phyloP scores from a whole-genome alignment of 1,284 basidiomycete genomes.

The Peniophora sp. region DNA sequence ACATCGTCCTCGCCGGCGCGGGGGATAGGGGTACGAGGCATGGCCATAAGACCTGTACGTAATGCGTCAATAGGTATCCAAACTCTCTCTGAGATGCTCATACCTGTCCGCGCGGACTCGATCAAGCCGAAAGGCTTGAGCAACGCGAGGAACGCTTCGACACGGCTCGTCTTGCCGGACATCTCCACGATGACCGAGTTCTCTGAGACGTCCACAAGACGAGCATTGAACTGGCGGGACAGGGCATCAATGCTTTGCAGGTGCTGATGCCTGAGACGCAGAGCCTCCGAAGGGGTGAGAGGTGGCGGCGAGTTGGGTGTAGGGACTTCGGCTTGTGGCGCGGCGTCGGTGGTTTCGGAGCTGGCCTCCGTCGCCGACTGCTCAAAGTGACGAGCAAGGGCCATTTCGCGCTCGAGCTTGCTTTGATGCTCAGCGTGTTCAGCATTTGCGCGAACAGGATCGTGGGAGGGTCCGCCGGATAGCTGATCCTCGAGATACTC shows the following conservation, averaged over 20 bases:
- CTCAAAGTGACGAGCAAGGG: constrained; percentile 73
- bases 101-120: constrained; percentile 88
- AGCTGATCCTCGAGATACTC: constrained; percentile 94
- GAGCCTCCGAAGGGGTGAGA: constrained; percentile 19
- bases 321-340: constrained; percentile 23
- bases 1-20: constrained; percentile 57
- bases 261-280: constrained; percentile 77
- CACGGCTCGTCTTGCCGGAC: constrained; percentile 84
- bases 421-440: constrained; percentile 22
- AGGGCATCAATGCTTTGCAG: constrained; percentile 82
- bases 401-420: constrained; percentile 63
- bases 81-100: constrained; percentile 18
- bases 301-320: constrained; percentile 5
- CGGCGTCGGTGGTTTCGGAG: constrained; percentile 6
- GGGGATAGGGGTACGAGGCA: constrained; percentile 88
- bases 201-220: constrained; percentile 92
- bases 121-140: constrained; percentile 92
- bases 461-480: constrained; percentile 73
- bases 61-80: constrained; percentile 78
- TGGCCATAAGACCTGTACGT: constrained; percentile 81
- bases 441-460: constrained; percentile 37
- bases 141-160: constrained; percentile 90
- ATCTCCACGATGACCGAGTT: constrained; percentile 94
- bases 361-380: constrained; percentile 32
- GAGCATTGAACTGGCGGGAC: constrained; percentile 85